Base-by-base conservation (phyloP, 179 eudicot species). In the Beta corolliflora region DNA sequence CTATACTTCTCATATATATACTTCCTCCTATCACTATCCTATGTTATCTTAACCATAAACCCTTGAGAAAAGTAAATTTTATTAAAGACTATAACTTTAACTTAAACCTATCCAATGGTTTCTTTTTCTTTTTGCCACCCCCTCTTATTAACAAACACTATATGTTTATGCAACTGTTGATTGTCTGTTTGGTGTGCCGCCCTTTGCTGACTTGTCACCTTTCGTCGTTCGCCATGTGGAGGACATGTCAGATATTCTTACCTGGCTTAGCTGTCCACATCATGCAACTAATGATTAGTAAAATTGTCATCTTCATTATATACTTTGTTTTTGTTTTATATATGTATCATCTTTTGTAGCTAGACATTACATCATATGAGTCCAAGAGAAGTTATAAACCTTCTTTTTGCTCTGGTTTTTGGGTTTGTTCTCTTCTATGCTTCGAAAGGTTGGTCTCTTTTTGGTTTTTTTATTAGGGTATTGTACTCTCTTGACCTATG, bases 181-280 rank as follows among this genome's bases (percentile, higher is more conserved):
- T 71, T 72, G 90, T 83, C 87, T 75, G 92, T 87, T 90, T 84
- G 91, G 88, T 87, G 87, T 81, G 88, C 91, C 92, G 91, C 83
- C 92, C 91, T 78, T 72, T 82, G 85, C 80, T 81, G 55, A 81
- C 50, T 85, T 87, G 89, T 65, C 84, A 23, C 23, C 76, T 13
- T 68, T 55, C 56, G 4, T 0, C 14, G 21, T 3, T n/a, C 4
- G 86, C 68, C 86, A 83, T 31, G n/a, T 80, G 87, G 86, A 77
- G 8, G 89, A 68, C 90, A 89, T 44, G 84, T 87, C 80, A 74
- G 81, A 72, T 36, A 74, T 46, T 29, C 60, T 80, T 80, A 86
- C 77, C 89, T 90, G 91, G 87, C 87, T 25, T 80, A 80, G 65
- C 87, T 86, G 91, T 89, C 87, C 52, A 82, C 86, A 79, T 89